Evolutionary conservation across 352 stramenopile genomes (phyloP).

Genomic region (Globisporangium takayamanum): DNA sequence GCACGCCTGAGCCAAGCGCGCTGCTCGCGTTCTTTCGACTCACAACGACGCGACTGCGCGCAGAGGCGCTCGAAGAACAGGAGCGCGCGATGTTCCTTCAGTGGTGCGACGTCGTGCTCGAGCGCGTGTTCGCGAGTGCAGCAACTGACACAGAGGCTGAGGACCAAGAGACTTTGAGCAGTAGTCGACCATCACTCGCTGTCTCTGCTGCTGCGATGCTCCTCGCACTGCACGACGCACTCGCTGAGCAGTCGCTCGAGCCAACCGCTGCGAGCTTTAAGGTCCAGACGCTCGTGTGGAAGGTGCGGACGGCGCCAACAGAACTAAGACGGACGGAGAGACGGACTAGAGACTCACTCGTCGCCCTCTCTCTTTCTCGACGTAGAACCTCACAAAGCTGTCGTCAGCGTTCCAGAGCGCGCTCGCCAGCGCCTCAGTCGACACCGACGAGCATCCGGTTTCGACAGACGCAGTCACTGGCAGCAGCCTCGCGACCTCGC

Average conservation of each 20-base stretch:
- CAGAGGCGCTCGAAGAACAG: not conserved
- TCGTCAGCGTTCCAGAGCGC: slow-evolving; percentile 19
- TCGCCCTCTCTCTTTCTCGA: not conserved
- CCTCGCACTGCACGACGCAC: slow-evolving; percentile 12
- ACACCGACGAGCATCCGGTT: too few species aligned
- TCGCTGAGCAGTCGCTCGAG: not conserved
- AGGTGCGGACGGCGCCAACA: slow-evolving; percentile 18
- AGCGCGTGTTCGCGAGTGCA: slow-evolving; percentile 1
- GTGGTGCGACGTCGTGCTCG: slow-evolving; percentile 9
- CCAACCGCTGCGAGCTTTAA: slow-evolving; percentile 21
- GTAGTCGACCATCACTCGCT: too few species aligned
- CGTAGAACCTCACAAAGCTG: slow-evolving; percentile 40
- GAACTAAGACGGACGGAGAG: not conserved
- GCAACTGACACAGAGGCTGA: not conserved
- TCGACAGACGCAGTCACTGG: too few species aligned
- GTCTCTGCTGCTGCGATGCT: slow-evolving; percentile 1
- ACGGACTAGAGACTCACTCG: not conserved
- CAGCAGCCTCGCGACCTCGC: too few species aligned
- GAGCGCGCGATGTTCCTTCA: slow-evolving; percentile 9
- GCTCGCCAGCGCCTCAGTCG: slow-evolving; percentile 3
- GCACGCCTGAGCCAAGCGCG: not conserved
- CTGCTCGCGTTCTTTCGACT: slow-evolving; percentile 1
- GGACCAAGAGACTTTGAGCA: not conserved
- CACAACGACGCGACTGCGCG: slow-evolving; percentile 3
- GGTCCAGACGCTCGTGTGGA: slow-evolving; percentile 41